Evolutionary conservation across 345 rosid species (phyloP), one percentile per base, ranked within the genome.

Genomic region (Syzygium aromaticum): DNA sequence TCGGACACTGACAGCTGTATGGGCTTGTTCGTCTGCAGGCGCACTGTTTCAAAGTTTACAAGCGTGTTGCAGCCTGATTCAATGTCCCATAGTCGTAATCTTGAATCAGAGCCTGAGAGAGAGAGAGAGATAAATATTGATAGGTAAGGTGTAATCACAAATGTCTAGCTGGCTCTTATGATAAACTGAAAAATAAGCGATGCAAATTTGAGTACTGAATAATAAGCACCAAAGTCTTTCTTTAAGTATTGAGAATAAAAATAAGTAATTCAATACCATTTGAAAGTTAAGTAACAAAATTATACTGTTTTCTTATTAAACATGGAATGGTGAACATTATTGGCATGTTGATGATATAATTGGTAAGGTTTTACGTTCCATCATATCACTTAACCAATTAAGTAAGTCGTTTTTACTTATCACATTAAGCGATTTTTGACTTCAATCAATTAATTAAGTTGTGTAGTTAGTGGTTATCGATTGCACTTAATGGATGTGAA

Each of bases 1-100:
- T 92, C 92, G 46, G 95, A 91, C 38, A 93, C 87, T 51, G 98
- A 96, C 86, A 98, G 84, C 85, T 95, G 96, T 84, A 95, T 94
- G 11, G 92, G 90, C 90, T 94, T 96, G 93, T 89, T 95, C 12
- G 96, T 92, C 88, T 98, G 99, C 15, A 98, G 86, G 88, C 95
- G 98, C 52, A 90, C 98, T 54, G 94, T 97, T 92, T 95, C 99
- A 78, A 89, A 96, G 94, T 98, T 98, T 90, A 98, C 94, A 30
- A 96, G 99, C 13, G 99, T 97, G 88, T 96, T 95, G 93, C 95
- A 88, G 88, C 99, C 99, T 86, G 99, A 95, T 91, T 94, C 95
- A 84, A 93, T 88, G 89, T 97, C 99, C 99, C 99, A 97, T 91
- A 96, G 88, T 89, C 98, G 92, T 92, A 96, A 90, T 92, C 99